Conservation (phyloP, 2,329 filamentous ascomycete genomes). For the Ophiostoma fasciatum region DNA sequence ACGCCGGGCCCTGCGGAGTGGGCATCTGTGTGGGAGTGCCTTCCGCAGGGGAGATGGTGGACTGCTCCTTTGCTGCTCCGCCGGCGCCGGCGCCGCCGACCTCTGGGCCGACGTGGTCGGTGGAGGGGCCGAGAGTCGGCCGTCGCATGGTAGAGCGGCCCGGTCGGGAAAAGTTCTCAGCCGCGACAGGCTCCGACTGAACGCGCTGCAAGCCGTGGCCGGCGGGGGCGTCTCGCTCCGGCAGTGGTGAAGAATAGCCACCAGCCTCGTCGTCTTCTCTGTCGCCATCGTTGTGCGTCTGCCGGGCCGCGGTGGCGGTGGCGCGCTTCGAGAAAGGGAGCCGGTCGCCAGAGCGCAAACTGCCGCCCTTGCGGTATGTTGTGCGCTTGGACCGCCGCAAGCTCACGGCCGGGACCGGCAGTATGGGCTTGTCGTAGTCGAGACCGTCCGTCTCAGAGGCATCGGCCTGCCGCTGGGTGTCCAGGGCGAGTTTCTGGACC, state of each 20-base stretch:
- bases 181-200: slow-evolving; percentile 51
- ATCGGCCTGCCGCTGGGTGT: slow-evolving; percentile 29
- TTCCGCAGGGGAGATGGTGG: no score
- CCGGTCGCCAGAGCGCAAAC: slow-evolving; percentile 64
- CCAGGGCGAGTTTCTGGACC: slow-evolving; percentile 53
- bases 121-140: slow-evolving; percentile 6
- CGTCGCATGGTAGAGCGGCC: slow-evolving; percentile 27
- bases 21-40: no score
- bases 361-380: slow-evolving; percentile 74
- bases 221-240: no score
- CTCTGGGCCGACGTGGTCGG: no score
- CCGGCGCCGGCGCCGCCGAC: no score
- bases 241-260: no score
- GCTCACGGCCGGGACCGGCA: slow-evolving; percentile 62
- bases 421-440: slow-evolving; percentile 67
- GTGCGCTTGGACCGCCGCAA: slow-evolving; percentile 83
- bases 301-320: slow-evolving; percentile 44
- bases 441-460: slow-evolving; percentile 25
- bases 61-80: neutral
- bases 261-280: slow-evolving; percentile 27
- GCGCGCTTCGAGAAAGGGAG: slow-evolving; percentile 61
- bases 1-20: no score
- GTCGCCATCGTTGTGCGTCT: slow-evolving; percentile 46
- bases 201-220: slow-evolving; percentile 44
- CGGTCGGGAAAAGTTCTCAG: slow-evolving; percentile 50